A percentile compares a stretch with the other conserved stretches of the same genome.
These are phyloP conservation scores for Podospora comata DNA, from an alignment of 495 filamentous ascomycete genomes.

Conservation along the genomic window DNA sequence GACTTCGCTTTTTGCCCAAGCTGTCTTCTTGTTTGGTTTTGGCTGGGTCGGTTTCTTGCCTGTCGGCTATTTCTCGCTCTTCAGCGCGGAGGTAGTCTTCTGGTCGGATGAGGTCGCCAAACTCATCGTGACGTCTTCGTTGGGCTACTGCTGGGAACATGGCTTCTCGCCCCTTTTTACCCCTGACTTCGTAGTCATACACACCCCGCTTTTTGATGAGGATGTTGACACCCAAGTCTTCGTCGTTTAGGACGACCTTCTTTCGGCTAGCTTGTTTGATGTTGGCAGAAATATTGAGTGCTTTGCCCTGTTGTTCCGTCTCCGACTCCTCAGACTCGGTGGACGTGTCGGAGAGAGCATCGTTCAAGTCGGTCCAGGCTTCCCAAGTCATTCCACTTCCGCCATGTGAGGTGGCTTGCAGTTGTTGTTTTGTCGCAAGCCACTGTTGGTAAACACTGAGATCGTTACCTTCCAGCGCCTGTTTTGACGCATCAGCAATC, in stretches of 20 bases:
- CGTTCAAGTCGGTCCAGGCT: slow-evolving; percentile 69
- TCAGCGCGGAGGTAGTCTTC: slow-evolving; percentile 94
- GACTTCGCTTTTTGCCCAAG: slow-evolving; percentile 90
- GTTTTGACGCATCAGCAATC: slow-evolving; percentile 56
- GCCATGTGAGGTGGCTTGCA: slow-evolving; percentile 69
- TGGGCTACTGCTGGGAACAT: slow-evolving; percentile 86
- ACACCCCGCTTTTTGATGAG: slow-evolving; percentile 82
- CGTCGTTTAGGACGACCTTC: slow-evolving; percentile 76
- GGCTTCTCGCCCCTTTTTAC: slow-evolving; percentile 87
- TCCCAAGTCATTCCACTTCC: slow-evolving; percentile 64
- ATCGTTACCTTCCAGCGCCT: slow-evolving; percentile 68
- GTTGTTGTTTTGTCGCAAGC: slow-evolving; percentile 74
- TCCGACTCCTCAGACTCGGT: slow-evolving; percentile 86
- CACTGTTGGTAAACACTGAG: slow-evolving; percentile 82
- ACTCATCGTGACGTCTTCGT: slow-evolving; percentile 80
- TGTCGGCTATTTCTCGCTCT: slow-evolving; percentile 80
- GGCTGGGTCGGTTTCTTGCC: slow-evolving; percentile 48
- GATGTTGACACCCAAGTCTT: slow-evolving; percentile 86
- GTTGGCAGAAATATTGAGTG: slow-evolving; percentile 80
- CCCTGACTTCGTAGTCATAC: slow-evolving; percentile 89
- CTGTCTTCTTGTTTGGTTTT: slow-evolving; percentile 53
- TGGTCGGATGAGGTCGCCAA: slow-evolving; percentile 85
- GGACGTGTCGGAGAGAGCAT: slow-evolving; percentile 76
- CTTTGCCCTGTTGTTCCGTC: slow-evolving; percentile 85
- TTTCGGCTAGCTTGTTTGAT: slow-evolving; percentile 75